These are phyloP conservation scores for Claviceps spartinae DNA, from an alignment of 2,329 filamentous ascomycete genomes.

Conservation along the genomic window DNA sequence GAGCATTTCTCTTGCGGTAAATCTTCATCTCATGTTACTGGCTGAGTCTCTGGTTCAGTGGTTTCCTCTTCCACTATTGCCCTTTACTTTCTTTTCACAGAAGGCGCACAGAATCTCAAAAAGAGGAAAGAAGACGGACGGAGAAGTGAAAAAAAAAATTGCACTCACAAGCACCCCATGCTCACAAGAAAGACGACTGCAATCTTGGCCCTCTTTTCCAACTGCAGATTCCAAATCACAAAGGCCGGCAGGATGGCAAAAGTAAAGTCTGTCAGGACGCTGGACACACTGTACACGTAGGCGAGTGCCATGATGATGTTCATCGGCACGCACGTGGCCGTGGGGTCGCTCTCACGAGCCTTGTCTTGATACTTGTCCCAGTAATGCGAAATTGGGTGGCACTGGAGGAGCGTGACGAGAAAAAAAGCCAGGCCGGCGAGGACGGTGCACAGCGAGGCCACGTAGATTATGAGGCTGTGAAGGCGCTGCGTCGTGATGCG, in stretches of 20 bases:
- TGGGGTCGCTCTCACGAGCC: no score
- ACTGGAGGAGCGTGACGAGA: conserved; percentile 28
- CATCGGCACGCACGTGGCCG: conserved; percentile 20
- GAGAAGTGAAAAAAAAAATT: neutral
- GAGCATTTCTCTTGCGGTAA: neutral
- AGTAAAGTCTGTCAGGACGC: conserved; percentile 36
- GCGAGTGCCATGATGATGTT: conserved; percentile 36
- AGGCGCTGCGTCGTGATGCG: conserved; percentile 23
- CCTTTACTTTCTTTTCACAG: no score
- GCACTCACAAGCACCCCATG: conserved; percentile 38
- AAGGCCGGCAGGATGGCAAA: conserved; percentile 39
- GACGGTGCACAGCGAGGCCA: conserved; percentile 21
- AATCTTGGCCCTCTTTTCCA: conserved; percentile 34
- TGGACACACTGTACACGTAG: conserved; percentile 36
- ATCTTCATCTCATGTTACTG: neutral
- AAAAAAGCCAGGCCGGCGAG: conserved; percentile 26
- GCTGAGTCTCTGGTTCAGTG: neutral
- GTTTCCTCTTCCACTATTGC: neutral
- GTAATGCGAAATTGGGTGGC: conserved; percentile 25
- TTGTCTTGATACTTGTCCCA: conserved; percentile 24
- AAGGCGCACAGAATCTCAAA: neutral
- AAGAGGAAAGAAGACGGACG: neutral
- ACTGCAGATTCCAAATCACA: conserved; percentile 41
- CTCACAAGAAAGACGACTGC: conserved; percentile 38
- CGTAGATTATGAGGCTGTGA: conserved; percentile 23